Conservation (phyloP, 2,329 filamentous ascomycete species). For the Penicillium capsulatum region DNA sequence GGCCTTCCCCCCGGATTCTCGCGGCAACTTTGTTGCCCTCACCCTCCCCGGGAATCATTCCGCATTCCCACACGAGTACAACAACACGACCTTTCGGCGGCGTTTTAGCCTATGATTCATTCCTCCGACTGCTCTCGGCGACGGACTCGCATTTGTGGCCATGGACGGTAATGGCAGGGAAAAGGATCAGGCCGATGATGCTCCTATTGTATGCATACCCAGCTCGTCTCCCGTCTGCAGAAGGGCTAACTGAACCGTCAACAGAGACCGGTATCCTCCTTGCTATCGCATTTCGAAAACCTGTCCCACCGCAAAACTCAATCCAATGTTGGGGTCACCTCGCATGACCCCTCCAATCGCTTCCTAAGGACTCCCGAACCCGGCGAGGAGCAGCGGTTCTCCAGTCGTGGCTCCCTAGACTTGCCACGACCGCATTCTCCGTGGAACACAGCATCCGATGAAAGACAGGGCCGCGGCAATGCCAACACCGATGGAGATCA, state of each 20-base stretch:
- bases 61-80: constrained; percentile 1
- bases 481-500: constrained; percentile 23
- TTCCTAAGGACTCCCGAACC: constrained; percentile 32
- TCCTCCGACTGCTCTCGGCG: constrained; percentile 17
- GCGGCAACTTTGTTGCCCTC: background rate
- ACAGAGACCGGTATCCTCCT: constrained; percentile 47
- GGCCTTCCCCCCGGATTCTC: constrained; percentile 8
- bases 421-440: constrained; percentile 39
- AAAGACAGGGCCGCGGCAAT: constrained; percentile 19
- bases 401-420: constrained; percentile 41
- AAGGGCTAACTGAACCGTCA: constrained; percentile 13
- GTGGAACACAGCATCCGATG: constrained; percentile 30
- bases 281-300: constrained; percentile 48
- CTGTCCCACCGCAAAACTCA: constrained; percentile 38
- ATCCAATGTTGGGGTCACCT: constrained; percentile 24
- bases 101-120: constrained; percentile 30
- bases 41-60: background rate
- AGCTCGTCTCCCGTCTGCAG: constrained; percentile 6
- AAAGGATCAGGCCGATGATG: constrained; percentile 35
- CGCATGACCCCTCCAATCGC: constrained; percentile 27
- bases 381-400: constrained; percentile 29
- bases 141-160: constrained; percentile 25
- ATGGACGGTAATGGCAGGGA: constrained; percentile 36
- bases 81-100: constrained; percentile 5
- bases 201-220: constrained; percentile 34